Evolutionary conservation across 331 rosid genomes (phyloP), one percentile per base, ranked within the genome.

Genomic region (Rosa hybrid): DNA sequence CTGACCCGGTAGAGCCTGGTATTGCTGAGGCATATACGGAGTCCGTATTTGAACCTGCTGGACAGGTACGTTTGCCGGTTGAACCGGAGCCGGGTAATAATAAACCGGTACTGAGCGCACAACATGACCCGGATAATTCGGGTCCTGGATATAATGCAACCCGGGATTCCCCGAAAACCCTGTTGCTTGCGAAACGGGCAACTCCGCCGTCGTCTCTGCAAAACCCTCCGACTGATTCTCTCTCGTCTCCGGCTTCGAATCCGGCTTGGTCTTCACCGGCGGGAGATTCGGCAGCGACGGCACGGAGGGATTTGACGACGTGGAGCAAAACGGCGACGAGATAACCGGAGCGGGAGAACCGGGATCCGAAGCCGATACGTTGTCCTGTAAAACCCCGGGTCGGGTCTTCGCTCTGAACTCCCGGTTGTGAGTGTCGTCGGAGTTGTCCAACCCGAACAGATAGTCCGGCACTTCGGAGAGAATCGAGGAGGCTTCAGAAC

Each of bases 401-500:
- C 91, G 91, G 77, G 79, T 74, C 34, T 82, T 91, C 2, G 49
- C n/a, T 62, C 90, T 86, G 5, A 82, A 84, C 18, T 92, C 96
- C 0, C 90, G 89, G 14, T 64, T 14, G 27, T 82, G 89, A n/a
- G 74, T 17, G n/a, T 91, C 98, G 2, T 95, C 99, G 16, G 91
- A 83, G 77, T 89, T 88, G 56, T 96, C 99, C 38, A 96, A 68
- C 44, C 98, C 97, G 88, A 96, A 96, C 7, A 96, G 88, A 70
- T 90, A 93, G 79, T 96, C 99, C 48, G 99, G 99, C 4, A 93
- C 89, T 79, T 96, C 98, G 38, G 99, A 96, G 65, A 93, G 38
- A 77, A 96, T 82, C 6, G 99, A 96, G 8, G 98, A 96, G 5
- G 86, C 96, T 57, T 96, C 99, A 13, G 99, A 96, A 23, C 91